Percentiles rank a stretch among this genome's conserved stretches.
Evolutionary conservation across 1,284 basidiomycete genomes (phyloP).

Genomic region (Fistulina hepatica): DNA sequence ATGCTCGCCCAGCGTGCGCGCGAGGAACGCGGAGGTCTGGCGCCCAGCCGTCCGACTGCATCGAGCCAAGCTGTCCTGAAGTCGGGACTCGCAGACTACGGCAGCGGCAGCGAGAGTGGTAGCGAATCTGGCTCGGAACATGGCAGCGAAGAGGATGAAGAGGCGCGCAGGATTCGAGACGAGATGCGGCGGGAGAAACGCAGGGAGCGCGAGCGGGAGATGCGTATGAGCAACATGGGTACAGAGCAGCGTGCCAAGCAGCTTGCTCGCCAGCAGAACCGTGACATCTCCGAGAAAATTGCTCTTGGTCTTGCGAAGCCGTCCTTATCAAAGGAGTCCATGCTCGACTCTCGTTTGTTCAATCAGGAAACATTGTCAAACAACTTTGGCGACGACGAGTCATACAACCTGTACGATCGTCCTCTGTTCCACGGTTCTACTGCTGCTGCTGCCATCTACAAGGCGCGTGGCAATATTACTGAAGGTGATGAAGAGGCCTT

Average conservation of each 20-base stretch:
- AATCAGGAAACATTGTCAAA: slow-evolving; percentile 84
- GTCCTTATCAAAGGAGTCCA: slow-evolving; percentile 86
- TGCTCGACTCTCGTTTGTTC: slow-evolving; percentile 95
- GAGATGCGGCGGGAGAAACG: slow-evolving; percentile 87
- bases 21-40: slow-evolving; percentile 81
- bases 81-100: slow-evolving; percentile 75
- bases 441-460: slow-evolving; percentile 96
- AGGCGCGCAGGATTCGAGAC: slow-evolving; percentile 79
- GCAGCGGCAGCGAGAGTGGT: slow-evolving; percentile 56
- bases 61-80: slow-evolving; percentile 60
- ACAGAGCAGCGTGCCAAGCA: slow-evolving; percentile 92
- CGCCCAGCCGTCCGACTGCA: slow-evolving; percentile 43
- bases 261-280: slow-evolving; percentile 90
- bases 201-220: slow-evolving; percentile 89
- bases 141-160: slow-evolving; percentile 70
- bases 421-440: slow-evolving; percentile 94
- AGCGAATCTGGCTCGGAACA: slow-evolving; percentile 28
- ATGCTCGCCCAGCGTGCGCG: slow-evolving; percentile 90
- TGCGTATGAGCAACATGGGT: slow-evolving; percentile 99
- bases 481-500: slow-evolving; percentile 84
- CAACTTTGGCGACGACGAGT: slow-evolving; percentile 85
- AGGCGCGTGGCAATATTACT: slow-evolving; percentile 75
- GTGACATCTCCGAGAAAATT: slow-evolving; percentile 98
- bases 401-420: slow-evolving; percentile 89
- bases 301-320: slow-evolving; percentile 97